These are phyloP conservation scores for Coemansia sp. DNA, from an alignment of 192 early-diverging fungal genomes.

Conservation along the genomic window DNA sequence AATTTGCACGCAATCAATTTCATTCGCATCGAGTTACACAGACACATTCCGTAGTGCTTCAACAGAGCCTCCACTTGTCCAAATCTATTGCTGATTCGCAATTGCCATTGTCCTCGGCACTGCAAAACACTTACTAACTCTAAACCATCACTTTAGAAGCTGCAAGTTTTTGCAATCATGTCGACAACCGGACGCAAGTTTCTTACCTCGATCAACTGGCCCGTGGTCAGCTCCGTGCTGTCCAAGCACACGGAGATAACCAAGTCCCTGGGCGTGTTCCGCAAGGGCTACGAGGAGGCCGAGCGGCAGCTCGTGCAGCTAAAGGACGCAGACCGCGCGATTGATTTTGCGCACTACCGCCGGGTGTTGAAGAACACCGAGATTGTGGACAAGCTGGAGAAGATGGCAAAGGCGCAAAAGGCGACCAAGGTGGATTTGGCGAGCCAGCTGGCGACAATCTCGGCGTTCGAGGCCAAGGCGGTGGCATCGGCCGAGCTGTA, in stretches of 20 bases:
- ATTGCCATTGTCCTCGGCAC: background rate
- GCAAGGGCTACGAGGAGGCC: constrained; percentile 91
- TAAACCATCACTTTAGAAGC: background rate
- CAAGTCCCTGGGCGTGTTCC: constrained; percentile 82
- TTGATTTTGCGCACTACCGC: constrained; percentile 90
- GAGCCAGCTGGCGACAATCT: constrained; percentile 80
- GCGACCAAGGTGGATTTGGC: constrained; percentile 79
- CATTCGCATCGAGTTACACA: no score
- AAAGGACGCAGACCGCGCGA: constrained; percentile 72
- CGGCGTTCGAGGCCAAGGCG: constrained; percentile 75
- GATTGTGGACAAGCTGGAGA: constrained; percentile 88
- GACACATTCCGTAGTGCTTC: no score
- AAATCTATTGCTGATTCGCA: background rate
- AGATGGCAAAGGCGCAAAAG: constrained; percentile 76
- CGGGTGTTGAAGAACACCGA: constrained; percentile 86
- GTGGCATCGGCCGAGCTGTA: constrained; percentile 75
- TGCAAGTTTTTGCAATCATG: constrained; percentile 49
- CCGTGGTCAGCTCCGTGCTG: constrained; percentile 77
- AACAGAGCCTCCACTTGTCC: no score
- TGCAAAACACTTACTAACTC: background rate
- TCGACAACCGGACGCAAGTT: constrained; percentile 60
- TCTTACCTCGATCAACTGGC: constrained; percentile 84
- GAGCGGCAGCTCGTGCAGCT: constrained; percentile 79
- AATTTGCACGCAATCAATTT: no score
- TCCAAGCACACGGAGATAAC: constrained; percentile 85